A percentile compares a stretch with the other conserved stretches of the same genome.
These are phyloP conservation scores for Pneumocystis oryctolagi DNA, from an alignment of 1,139 yeast species.

Conservation along the genomic window DNA sequence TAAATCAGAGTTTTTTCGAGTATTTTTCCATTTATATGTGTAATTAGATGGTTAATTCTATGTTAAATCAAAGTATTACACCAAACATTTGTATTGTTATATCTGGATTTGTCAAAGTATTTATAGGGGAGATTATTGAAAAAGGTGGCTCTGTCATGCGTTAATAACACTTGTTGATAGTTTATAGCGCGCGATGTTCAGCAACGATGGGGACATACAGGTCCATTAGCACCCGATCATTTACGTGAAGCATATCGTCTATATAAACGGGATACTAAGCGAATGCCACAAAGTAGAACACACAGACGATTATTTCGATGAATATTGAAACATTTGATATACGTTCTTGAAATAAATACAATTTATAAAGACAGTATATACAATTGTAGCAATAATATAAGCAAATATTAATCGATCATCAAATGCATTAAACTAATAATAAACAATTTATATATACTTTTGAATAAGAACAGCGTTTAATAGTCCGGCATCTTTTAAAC, in stretches of 20 bases:
- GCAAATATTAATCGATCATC: not conserved
- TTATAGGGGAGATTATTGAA: conserved; percentile 76
- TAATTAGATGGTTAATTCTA: conserved; percentile 46
- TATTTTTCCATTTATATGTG: not conserved
- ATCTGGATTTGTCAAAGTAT: conserved; percentile 78
- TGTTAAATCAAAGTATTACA: conserved; percentile 69
- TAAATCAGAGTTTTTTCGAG: conserved; percentile 1
- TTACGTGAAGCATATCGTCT: conserved; percentile 79
- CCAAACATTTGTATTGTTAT: conserved; percentile 68
- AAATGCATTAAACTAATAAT: not conserved
- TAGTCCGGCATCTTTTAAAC: conserved; percentile 62
- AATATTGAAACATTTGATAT: not conserved
- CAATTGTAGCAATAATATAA: not conserved
- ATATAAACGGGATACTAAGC: conserved; percentile 48
- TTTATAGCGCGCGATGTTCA: conserved; percentile 15
- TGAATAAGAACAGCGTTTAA: conserved; percentile 82
- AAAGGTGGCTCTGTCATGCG: conserved; percentile 47
- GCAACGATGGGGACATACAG: conserved; percentile 21
- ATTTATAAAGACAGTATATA: not conserved
- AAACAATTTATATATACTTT: conserved; percentile 37
- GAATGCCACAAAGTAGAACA: conserved; percentile 30
- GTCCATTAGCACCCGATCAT: conserved; percentile 70
- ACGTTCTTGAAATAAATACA: not conserved
- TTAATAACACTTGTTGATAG: not conserved
- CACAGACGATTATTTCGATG: conserved; percentile 3